Evolutionary conservation across 2,329 filamentous ascomycete species (phyloP), one percentile per base, ranked within the genome.

Genomic region (Xylaria hypoxylon): DNA sequence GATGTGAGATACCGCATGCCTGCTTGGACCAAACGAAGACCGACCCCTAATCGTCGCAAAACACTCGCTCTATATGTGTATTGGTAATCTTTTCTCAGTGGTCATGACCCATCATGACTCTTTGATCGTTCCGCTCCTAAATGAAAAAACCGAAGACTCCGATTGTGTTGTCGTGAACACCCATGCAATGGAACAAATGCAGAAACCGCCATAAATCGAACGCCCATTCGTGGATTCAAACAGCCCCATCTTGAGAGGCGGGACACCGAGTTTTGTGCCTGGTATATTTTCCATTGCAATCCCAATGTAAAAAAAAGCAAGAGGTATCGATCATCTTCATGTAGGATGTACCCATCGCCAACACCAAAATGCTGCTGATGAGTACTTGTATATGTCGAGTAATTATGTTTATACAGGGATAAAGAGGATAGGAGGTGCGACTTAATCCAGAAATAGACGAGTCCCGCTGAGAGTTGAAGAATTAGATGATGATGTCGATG

Each of bases 71-170:
- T 86, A 86, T 85, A 84, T 83, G 79, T 81, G 78, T 67, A 74
- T 73, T 78, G 76, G 77, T 79, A 77, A 77, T 79, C 67, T 71
- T 79, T 80, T 81, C 79, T 81, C 79, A 77, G 79, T 79, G 76
- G 80, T 83, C 80, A 83, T 85, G 79, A 84, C 77, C 82, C 83
- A 79, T 84, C 78, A 82, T 80, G 78, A 81, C 78, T 79, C 78
- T 79, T 79, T 79, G 79, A 80, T 81, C 73, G 73, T 81, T 78
- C 80, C 80, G 80, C 76, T 76, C 72, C 75, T 74, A 74, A 76
- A 73, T 75, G 74, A 78, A 79, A 75, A 64, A 78, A 66, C 76
- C 74, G 75, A 77, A 75, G 81, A 82, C 80, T 82, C 81, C 81
- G 80, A 78, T 78, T 79, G 72, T 77, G 78, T 74, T 74, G 71